Evolutionary conservation across 768 basidiomycete genomes (phyloP).

Genomic region (Lactarius indigo): DNA sequence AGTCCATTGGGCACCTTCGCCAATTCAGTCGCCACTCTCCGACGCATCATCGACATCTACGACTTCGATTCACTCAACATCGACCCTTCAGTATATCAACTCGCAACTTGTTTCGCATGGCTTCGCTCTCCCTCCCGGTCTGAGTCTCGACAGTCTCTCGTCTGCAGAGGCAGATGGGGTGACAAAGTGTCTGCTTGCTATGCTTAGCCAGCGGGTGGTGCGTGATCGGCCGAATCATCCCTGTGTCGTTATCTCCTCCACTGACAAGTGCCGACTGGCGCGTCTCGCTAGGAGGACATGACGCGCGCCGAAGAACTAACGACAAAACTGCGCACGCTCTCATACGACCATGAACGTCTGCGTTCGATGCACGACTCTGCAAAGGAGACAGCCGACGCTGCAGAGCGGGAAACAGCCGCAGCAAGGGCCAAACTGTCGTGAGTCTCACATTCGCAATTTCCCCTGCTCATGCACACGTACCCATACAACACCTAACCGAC

Average conservation of each 20-base stretch:
- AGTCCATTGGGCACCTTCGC: conserved; percentile 50
- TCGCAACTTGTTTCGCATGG: conserved; percentile 82
- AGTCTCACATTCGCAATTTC: conserved; percentile 31
- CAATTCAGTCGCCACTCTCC: conserved; percentile 28
- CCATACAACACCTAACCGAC: not conserved
- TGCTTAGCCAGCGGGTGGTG: conserved; percentile 77
- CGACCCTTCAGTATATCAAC: conserved; percentile 75
- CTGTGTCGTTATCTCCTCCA: not conserved
- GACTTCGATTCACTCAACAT: conserved; percentile 47
- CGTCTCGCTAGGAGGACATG: conserved; percentile 59
- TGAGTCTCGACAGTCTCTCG: conserved; percentile 63
- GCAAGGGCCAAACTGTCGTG: conserved; percentile 72
- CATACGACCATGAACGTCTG: conserved; percentile 79
- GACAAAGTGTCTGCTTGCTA: conserved; percentile 69
- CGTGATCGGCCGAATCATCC: conserved; percentile 30
- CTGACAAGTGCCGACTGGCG: not conserved
- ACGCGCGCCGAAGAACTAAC: conserved; percentile 70
- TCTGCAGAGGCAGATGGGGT: conserved; percentile 52
- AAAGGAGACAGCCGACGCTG: conserved; percentile 59
- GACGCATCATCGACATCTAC: conserved; percentile 46
- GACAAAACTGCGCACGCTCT: conserved; percentile 69
- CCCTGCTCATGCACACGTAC: not conserved
- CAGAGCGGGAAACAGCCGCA: conserved; percentile 74
- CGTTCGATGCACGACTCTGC: conserved; percentile 57
- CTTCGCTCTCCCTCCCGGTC: conserved; percentile 58